These are phyloP conservation scores for Xylaria venustula DNA, from an alignment of 495 filamentous ascomycete genomes.

Conservation along the genomic window DNA sequence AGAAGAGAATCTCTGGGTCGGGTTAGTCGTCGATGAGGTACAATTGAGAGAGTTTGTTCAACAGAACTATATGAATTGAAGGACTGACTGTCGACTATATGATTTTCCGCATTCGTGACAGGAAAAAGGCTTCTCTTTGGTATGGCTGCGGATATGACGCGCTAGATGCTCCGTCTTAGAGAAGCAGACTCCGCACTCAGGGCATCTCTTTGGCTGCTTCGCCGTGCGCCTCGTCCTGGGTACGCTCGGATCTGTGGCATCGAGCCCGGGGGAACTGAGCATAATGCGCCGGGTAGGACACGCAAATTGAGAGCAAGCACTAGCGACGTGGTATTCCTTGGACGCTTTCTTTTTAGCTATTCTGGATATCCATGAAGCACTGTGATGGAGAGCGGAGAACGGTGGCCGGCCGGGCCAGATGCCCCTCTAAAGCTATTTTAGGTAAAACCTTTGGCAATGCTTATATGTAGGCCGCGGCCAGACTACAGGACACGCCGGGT, in stretches of 20 bases:
- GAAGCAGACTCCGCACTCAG: slow-evolving; percentile 10
- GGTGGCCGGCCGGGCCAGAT: neutral
- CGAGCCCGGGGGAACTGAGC: neutral
- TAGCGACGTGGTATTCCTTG: neutral
- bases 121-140: slow-evolving; percentile 10
- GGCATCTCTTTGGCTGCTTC: slow-evolving; percentile 9
- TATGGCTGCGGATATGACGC: slow-evolving; percentile 12
- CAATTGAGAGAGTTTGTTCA: neutral
- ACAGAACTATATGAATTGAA: neutral
- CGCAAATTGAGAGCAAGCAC: neutral
- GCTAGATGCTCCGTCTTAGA: slow-evolving; percentile 12
- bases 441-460: too few species aligned
- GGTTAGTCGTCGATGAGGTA: neutral
- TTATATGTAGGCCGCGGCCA: too few species aligned
- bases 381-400: neutral
- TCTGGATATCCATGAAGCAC: neutral
- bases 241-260: neutral
- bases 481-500: too few species aligned
- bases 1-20: slow-evolving; percentile 10
- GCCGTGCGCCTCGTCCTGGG: neutral
- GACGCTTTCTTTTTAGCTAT: neutral
- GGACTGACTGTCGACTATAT: slow-evolving; percentile 13
- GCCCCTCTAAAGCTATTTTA: slow-evolving; percentile 10
- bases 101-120: slow-evolving; percentile 9
- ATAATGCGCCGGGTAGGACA: neutral